Base-by-base conservation (phyloP, 2,329 filamentous ascomycete genomes). In the Hypomyces rosellus region DNA sequence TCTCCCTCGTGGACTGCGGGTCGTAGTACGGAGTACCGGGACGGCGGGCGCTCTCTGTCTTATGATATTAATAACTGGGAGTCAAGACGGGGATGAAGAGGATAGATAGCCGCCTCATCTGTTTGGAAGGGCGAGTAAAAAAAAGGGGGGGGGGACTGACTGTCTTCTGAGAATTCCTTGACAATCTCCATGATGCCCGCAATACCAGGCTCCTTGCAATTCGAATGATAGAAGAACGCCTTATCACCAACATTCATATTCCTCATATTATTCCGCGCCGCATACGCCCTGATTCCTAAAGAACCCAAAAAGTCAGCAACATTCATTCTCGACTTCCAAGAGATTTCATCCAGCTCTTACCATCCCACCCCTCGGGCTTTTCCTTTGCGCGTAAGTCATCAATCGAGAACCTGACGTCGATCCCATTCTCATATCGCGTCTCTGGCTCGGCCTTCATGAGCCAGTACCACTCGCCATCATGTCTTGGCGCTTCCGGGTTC, bases 221-320 rank as follows among this genome's bases (percentile, higher is more conserved):
- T 95, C 43, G 88, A 95, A 69, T 96, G 92, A 65, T 97, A 97
- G 72, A 99, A 97, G 72, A 99, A 97, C 22, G 90, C 91, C 33
- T 91, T 76, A 63, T 99, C 93, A 46, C 91, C 91, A 50, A 84
- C 83, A 60, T 88, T 90, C 93, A 99, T 99, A 8, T 83, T 81
- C 30, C 88, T 82, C 71, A 99, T 84, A 65, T 96, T 89, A 63
- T 96, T 97, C 22, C 89, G 82, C 6, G 92, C 92, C 54, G 70
- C 67, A 54, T 78, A 79, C n/a, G 71, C 67, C 42, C 74, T 65
- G 49, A 78, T 78, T 1, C 75, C 74, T 76, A 30, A n/a, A n/a
- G n/a, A n/a, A n/a, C 20, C 3, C 5, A 43, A 3, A 8, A 22
- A 34, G 18, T 40, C 41, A 55, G 40, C 36, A 11, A 2, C 7